Evolutionary conservation across 2,329 filamentous ascomycete genomes (phyloP).

Genomic region (Periglandula ipomoeae): DNA sequence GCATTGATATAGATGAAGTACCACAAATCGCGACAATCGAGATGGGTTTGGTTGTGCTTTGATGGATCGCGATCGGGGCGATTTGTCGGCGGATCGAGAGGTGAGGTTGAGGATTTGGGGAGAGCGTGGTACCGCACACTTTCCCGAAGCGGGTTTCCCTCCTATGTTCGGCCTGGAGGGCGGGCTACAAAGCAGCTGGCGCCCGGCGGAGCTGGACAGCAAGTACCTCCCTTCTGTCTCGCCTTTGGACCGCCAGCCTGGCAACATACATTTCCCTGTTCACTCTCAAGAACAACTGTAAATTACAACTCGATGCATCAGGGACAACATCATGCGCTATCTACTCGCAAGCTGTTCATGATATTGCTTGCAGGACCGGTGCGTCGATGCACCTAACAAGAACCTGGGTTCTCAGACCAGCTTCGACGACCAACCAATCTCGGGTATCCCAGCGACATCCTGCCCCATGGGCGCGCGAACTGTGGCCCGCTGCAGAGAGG

Average conservation of each 20-base stretch:
- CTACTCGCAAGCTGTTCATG: background rate
- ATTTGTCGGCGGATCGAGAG: conserved; percentile 44
- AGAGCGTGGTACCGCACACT: conserved; percentile 23
- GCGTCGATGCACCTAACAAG: background rate
- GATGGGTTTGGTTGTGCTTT: conserved; percentile 34
- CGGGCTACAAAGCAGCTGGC: conserved; percentile 5
- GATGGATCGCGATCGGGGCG: conserved; percentile 41
- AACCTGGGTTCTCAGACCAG: background rate
- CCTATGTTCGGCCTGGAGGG: conserved; percentile 1
- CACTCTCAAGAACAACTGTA: background rate
- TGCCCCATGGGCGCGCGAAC: background rate
- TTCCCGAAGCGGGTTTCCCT: conserved; percentile 30
- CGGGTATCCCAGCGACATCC: background rate
- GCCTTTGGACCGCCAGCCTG: background rate
- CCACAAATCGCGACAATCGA: conserved; percentile 27
- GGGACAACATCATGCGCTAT: background rate
- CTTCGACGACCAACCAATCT: background rate
- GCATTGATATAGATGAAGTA: conserved; percentile 43
- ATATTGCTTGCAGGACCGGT: background rate
- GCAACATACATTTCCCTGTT: background rate
- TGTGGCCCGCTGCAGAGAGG: background rate
- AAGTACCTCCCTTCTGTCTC: too few relatives aligned
- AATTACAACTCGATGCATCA: background rate
- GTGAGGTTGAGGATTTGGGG: conserved; percentile 46
- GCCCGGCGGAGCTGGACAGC: conserved; percentile 14